Conservation (phyloP, 2,329 filamentous ascomycete genomes). For the Ophiosphaerella herpotricha region DNA sequence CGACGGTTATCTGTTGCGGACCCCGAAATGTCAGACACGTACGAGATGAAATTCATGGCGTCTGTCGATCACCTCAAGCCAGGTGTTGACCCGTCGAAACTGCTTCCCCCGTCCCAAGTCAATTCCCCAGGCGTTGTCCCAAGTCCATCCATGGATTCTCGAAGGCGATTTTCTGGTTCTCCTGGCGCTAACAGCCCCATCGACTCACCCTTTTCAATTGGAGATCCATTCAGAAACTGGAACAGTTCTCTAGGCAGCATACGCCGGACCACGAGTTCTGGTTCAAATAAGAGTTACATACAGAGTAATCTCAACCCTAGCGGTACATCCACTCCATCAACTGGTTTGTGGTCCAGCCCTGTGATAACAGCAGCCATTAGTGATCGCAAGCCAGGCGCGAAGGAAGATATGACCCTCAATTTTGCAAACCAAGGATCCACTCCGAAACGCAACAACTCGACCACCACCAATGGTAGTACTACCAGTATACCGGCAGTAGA, state of each 20-base stretch:
- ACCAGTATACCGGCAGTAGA: slow-evolving; percentile 9
- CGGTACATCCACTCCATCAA: slow-evolving; percentile 26
- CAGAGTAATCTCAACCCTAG: slow-evolving; percentile 23
- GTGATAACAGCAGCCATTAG: slow-evolving; percentile 6
- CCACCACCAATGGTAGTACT: background rate
- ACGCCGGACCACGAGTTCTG: slow-evolving; percentile 43
- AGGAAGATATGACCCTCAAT: slow-evolving; percentile 41
- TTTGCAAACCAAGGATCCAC: slow-evolving; percentile 33
- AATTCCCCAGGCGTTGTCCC: slow-evolving; percentile 37
- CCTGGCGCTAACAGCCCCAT: slow-evolving; percentile 29
- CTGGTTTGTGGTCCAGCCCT: slow-evolving; percentile 49
- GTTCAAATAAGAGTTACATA: slow-evolving; percentile 29
- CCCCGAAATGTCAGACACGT: slow-evolving; percentile 59
- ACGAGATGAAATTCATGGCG: slow-evolving; percentile 75
- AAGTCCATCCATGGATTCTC: slow-evolving; percentile 32
- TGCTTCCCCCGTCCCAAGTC: slow-evolving; percentile 20
- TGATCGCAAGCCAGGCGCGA: slow-evolving; percentile 29
- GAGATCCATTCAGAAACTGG: slow-evolving; percentile 35
- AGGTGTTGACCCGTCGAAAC: slow-evolving; percentile 49
- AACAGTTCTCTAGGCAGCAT: slow-evolving; percentile 49
- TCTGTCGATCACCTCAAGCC: slow-evolving; percentile 73
- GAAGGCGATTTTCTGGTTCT: slow-evolving; percentile 28
- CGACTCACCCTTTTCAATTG: slow-evolving; percentile 36
- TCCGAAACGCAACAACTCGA: slow-evolving; percentile 14
- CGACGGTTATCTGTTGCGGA: slow-evolving; percentile 50